Percentiles rank a stretch among this genome's conserved stretches.
phyloP scores from a whole-genome alignment of 192 early-diverging fungal genomes.

The Backusella parvicylindrica region DNA sequence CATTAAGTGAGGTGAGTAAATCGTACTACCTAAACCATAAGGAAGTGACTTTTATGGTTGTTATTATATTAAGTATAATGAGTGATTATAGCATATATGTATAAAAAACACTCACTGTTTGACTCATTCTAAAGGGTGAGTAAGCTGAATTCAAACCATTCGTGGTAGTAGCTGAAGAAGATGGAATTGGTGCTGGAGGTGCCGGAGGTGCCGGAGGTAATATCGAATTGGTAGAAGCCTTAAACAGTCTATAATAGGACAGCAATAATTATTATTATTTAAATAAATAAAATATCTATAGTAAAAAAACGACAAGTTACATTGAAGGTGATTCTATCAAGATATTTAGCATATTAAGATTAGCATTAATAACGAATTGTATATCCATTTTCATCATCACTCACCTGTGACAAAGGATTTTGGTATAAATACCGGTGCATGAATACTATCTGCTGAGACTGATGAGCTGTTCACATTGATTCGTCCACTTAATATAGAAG shows the following conservation, averaged over 20 bases:
- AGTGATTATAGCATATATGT: background rate
- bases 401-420: slow-evolving; percentile 24
- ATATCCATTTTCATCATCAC: background rate
- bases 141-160: background rate
- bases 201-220: background rate
- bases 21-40: background rate
- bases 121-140: background rate
- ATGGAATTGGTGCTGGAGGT: background rate
- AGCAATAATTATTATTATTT: background rate
- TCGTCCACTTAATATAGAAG: background rate
- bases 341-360: background rate
- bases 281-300: background rate
- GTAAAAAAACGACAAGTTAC: background rate
- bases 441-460: slow-evolving; percentile 41
- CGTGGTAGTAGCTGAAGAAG: background rate
- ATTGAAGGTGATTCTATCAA: background rate
- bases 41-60: background rate
- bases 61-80: background rate
- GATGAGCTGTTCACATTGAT: slow-evolving; percentile 26
- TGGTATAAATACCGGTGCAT: slow-evolving; percentile 55
- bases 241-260: background rate
- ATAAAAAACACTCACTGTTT: background rate
- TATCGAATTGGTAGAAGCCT: background rate
- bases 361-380: background rate
- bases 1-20: background rate